These are phyloP conservation scores for Boletus tylopilopsis DNA, from an alignment of 768 basidiomycete species.

Conservation along the genomic window DNA sequence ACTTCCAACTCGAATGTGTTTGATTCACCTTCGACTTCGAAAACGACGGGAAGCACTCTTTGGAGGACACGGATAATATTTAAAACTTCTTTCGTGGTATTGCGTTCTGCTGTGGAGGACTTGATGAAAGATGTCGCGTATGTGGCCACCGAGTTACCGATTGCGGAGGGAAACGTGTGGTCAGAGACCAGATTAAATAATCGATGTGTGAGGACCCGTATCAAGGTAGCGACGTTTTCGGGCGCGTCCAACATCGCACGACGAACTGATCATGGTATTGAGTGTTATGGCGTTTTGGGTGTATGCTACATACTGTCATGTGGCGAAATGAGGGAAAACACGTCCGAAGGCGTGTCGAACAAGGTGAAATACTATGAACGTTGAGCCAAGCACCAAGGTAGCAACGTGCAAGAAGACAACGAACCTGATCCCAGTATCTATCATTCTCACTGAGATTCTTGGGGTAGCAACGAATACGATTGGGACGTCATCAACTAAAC, in stretches of 20 bases:
- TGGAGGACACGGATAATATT: constrained; percentile 91
- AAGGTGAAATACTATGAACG: constrained; percentile 65
- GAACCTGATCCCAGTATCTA: constrained; percentile 87
- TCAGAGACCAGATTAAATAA: constrained; percentile 74
- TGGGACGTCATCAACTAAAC: neutral
- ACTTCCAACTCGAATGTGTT: constrained; percentile 74
- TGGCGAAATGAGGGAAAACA: constrained; percentile 83
- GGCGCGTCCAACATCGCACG: constrained; percentile 79
- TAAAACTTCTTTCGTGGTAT: constrained; percentile 80
- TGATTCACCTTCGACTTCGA: constrained; percentile 71
- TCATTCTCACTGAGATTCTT: constrained; percentile 76
- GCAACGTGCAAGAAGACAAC: constrained; percentile 17
- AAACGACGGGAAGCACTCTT: constrained; percentile 86
- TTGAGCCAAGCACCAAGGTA: neutral
- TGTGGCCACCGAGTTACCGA: constrained; percentile 54
- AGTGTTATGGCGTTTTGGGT: constrained; percentile 2
- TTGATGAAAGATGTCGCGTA: constrained; percentile 73
- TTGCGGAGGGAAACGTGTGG: constrained; percentile 71
- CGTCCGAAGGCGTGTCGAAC: constrained; percentile 88
- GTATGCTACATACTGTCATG: constrained; percentile 64
- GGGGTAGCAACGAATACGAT: constrained; percentile 5
- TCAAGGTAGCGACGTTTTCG: constrained; percentile 81
- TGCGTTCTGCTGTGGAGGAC: constrained; percentile 50
- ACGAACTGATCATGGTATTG: constrained; percentile 51
- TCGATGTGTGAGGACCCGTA: constrained; percentile 63